Evolutionary conservation across 2,329 filamentous ascomycete species (phyloP).

Genomic region (Mycocentrospora acerina): DNA sequence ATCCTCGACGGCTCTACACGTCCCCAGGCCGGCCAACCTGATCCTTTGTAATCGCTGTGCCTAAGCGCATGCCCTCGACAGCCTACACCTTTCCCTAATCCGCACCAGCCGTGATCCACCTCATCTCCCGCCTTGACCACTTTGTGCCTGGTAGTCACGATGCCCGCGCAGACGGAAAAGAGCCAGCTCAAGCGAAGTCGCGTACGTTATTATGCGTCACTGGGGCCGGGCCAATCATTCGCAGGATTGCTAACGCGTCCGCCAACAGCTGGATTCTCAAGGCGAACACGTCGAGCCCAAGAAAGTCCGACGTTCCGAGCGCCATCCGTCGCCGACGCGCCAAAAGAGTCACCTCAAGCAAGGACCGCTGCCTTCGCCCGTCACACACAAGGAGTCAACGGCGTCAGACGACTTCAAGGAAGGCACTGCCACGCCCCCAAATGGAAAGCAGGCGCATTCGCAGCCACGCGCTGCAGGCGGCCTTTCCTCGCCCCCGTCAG

Average conservation of each 20-base stretch:
- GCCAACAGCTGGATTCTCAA: conserved; percentile 62
- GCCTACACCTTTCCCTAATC: conserved; percentile 17
- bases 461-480: conserved; percentile 31
- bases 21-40: too few relatives aligned
- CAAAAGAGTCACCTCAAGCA: conserved; percentile 53
- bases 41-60: conserved; percentile 15
- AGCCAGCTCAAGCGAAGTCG: conserved; percentile 81
- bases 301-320: conserved; percentile 79
- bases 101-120: conserved; percentile 22
- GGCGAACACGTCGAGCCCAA: conserved; percentile 70
- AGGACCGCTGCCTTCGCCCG: conserved; percentile 73
- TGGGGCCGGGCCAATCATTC: background rate
- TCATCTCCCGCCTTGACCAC: conserved; percentile 20
- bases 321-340: conserved; percentile 59
- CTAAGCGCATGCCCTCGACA: conserved; percentile 23
- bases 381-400: conserved; percentile 69
- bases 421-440: conserved; percentile 68
- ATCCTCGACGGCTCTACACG: conserved; percentile 11
- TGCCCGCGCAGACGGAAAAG: conserved; percentile 67
- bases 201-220: conserved; percentile 55
- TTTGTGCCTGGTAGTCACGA: conserved; percentile 29
- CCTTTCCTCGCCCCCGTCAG: conserved; percentile 63
- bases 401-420: conserved; percentile 66
- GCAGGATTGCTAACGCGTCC: conserved; percentile 19
- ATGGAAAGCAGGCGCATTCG: conserved; percentile 40